Base-by-base conservation (phyloP, 2,329 filamentous ascomycete species). In the Magnaporthiopsis incrustans region DNA sequence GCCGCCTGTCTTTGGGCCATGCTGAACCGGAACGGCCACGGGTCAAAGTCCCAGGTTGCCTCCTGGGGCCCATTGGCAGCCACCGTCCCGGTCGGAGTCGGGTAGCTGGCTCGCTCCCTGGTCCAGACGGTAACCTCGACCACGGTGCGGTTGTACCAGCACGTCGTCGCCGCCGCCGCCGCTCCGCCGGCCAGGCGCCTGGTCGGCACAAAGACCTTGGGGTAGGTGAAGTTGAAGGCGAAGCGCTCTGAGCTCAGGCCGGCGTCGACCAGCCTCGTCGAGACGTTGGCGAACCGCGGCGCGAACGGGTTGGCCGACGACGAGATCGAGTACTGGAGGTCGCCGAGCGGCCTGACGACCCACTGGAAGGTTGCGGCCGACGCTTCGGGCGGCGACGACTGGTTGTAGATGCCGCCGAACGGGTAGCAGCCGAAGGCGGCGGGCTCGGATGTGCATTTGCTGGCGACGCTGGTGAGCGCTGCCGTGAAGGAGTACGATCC, bases 381-480 rank as follows among this genome's bases (percentile, higher is more conserved):
- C 26, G 77, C 75, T 15, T 67, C 60, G 8, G 77, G 72, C 12
- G 77, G 72, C 12, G 71, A 70, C 18, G 77, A 73, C 22, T 75
- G 68, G 60, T 76, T 73, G 73, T 84, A 86, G 35, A 78, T 78
- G 3, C 74, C 76, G 3, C 74, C 76, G 69, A 82, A 83, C 1
- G 87, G 85, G 66, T 81, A 84, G 76, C 88, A 90, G 64, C 78
- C 77, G 85, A 87, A 90, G 1, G 85, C 85, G 5, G 78, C 74
- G 0, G 82, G 67, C 68, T 84, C 81, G 18, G 82, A 79, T 0
- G 85, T 87, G 73, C 88, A 90, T 61, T 78, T 78, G 8, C 83
- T 81, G 22, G 76, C 74, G 2, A 81, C 74, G 6, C 77, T 81
- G 61, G 79, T 77, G 56, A 90, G 82, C 65, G 82, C 82, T 27